These are phyloP conservation scores for Colletotrichum musae DNA, from an alignment of 2,329 filamentous ascomycete species.

Conservation along the genomic window DNA sequence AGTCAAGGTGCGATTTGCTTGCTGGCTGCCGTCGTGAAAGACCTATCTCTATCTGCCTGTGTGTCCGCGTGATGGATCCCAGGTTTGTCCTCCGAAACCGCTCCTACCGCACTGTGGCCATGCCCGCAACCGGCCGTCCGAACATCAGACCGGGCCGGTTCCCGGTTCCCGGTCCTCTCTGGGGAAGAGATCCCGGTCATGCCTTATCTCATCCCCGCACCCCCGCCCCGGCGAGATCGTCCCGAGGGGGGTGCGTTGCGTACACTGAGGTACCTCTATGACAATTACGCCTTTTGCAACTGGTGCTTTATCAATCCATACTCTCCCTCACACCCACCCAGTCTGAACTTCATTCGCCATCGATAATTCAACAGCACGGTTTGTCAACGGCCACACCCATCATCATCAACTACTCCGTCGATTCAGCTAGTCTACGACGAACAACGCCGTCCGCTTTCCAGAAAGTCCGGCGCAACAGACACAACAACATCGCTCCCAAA, in stretches of 20 bases:
- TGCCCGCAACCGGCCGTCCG: constrained; percentile 10
- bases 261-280: neutral
- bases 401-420: too few species aligned
- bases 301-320: constrained; percentile 29
- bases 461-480: neutral
- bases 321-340: neutral
- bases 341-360: neutral
- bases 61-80: neutral
- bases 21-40: neutral
- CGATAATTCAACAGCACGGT: too few species aligned
- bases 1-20: neutral
- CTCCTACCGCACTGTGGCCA: neutral
- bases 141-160: constrained; percentile 36
- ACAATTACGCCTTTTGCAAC: constrained; percentile 31
- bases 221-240: constrained; percentile 29
- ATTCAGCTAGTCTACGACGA: too few species aligned
- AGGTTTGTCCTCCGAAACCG: neutral
- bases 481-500: neutral
- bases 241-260: neutral
- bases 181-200: constrained; percentile 32
- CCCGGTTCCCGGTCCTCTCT: constrained; percentile 35
- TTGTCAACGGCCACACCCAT: too few species aligned
- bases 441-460: neutral
- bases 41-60: too few species aligned
- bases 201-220: constrained; percentile 36